These are phyloP conservation scores for Melocanna baccifera DNA, from an alignment of 176 grass and related monocot species.

Conservation along the genomic window DNA sequence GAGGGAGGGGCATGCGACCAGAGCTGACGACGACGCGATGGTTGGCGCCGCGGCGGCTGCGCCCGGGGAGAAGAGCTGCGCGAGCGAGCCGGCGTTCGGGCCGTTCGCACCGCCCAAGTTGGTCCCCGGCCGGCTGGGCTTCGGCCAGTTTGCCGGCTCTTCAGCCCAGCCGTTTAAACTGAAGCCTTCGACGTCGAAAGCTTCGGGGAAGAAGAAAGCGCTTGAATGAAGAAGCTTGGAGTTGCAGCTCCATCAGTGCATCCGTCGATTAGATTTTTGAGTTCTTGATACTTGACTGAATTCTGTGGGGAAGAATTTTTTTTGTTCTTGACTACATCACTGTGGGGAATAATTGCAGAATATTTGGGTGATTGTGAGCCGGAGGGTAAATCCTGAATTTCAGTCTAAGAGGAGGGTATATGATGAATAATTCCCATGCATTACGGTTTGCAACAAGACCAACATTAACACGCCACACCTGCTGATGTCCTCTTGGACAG, in stretches of 20 bases:
- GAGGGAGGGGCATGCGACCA: not conserved
- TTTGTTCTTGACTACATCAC: not conserved
- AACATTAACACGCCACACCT: not conserved
- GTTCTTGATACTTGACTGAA: too few relatives aligned
- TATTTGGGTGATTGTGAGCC: too few relatives aligned
- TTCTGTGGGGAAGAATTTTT: too few relatives aligned
- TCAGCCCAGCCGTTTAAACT: slow-evolving; percentile 33
- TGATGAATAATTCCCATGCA: too few relatives aligned
- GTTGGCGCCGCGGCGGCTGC: not conserved
- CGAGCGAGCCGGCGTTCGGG: not conserved
- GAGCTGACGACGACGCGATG: not conserved
- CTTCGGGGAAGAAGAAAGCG: slow-evolving; percentile 27
- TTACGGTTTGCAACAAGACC: not conserved
- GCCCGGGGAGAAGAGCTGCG: not conserved
- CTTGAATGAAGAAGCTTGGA: not conserved
- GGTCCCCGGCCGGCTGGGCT: slow-evolving; percentile 35
- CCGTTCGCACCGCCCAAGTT: slow-evolving; percentile 45
- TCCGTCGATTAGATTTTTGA: not conserved
- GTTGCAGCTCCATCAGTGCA: not conserved
- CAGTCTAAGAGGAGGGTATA: too few relatives aligned
- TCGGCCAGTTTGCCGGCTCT: slow-evolving; percentile 39
- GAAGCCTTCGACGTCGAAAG: not conserved
- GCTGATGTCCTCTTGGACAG: not conserved
- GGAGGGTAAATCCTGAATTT: too few relatives aligned
- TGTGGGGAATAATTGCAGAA: not conserved